phyloP scores from a whole-genome alignment of 306 rosid genomes.

The Prunus persica region Prunus_persica_NCBIv2 NC_034012.1:2752001-2752500 shows the following conservation, averaged over 20 bases:
- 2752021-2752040: slow-evolving; percentile 31
- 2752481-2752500: slow-evolving; percentile 24
- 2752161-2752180: not conserved
- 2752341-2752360: not conserved
- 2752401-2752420: not conserved
- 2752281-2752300: not conserved
- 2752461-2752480: slow-evolving; percentile 38
- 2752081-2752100: slow-evolving; percentile 32
- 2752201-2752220: slow-evolving; percentile 14
- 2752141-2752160: not conserved
- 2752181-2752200: slow-evolving; percentile 20
- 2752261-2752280: not conserved
- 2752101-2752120: slow-evolving; percentile 46
- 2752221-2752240: not conserved
- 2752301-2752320: not conserved
- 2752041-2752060: slow-evolving; percentile 29
- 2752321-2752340: not conserved
- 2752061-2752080: slow-evolving; percentile 30
- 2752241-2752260: not conserved
- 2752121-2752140: not conserved
- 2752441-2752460: slow-evolving; percentile 1
- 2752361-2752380: not conserved
- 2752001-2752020: slow-evolving; percentile 22
- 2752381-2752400: not conserved
- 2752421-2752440: not conserved